Evolutionary conservation across 495 filamentous ascomycete genomes (phyloP).

Genomic region (Penicillium tannophilum): DNA sequence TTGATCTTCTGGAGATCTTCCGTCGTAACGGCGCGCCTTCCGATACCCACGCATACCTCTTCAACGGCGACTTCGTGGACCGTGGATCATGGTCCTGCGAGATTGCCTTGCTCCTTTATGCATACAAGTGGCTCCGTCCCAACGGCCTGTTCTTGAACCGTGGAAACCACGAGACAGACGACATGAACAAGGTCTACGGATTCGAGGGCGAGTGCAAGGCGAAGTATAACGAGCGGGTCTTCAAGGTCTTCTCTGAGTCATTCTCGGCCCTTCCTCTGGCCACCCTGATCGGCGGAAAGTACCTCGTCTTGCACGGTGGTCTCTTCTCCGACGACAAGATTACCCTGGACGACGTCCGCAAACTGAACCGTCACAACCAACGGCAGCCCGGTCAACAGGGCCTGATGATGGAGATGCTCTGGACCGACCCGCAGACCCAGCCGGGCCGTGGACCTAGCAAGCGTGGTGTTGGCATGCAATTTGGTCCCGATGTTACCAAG

Average conservation of each 20-base stretch:
- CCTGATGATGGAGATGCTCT: conserved; percentile 99
- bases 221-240: conserved; percentile 94
- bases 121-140: conserved; percentile 94
- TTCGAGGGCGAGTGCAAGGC: conserved; percentile 98
- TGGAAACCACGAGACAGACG: conserved; percentile 98
- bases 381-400: conserved; percentile 93
- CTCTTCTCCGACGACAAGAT: conserved; percentile 97
- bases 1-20: conserved; percentile 96
- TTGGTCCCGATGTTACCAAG: conserved; percentile 96
- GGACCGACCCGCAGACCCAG: conserved; percentile 90
- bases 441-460: conserved; percentile 93
- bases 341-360: conserved; percentile 88
- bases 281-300: conserved; percentile 89
- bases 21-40: conserved; percentile 81
- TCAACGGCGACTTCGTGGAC: conserved; percentile 99
- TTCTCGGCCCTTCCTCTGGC: conserved; percentile 95
- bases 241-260: conserved; percentile 97
- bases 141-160: conserved; percentile 92
- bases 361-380: conserved; percentile 88
- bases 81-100: conserved; percentile 97
- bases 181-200: conserved; percentile 99
- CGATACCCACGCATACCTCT: conserved; percentile 88
- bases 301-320: conserved; percentile 91
- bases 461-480: conserved; percentile 93
- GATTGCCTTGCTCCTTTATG: conserved; percentile 89